These are phyloP conservation scores for Monilinia fructicola DNA, from an alignment of 2,329 filamentous ascomycete species.

Conservation along the genomic window DNA sequence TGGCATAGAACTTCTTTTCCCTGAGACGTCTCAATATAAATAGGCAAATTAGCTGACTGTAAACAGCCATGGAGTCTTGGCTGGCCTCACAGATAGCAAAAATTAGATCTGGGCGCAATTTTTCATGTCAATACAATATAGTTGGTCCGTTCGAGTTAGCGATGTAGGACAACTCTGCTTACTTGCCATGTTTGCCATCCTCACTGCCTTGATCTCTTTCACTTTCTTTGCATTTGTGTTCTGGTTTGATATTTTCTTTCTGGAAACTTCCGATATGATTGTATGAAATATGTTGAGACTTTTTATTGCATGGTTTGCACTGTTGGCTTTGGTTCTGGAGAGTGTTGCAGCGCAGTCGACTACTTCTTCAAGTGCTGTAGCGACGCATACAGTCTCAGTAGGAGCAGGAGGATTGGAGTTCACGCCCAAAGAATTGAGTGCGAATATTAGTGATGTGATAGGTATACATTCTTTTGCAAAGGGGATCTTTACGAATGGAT, in stretches of 20 bases:
- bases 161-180: slow-evolving; percentile 17
- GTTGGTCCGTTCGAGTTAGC: slow-evolving; percentile 12
- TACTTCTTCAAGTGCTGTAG: slow-evolving; percentile 1
- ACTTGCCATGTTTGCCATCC: neutral
- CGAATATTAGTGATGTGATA: slow-evolving; percentile 33
- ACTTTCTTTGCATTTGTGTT: slow-evolving; percentile 1
- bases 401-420: slow-evolving; percentile 28
- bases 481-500: neutral
- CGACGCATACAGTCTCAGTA: slow-evolving; percentile 20
- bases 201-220: neutral
- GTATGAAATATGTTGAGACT: slow-evolving; percentile 16
- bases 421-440: slow-evolving; percentile 29
- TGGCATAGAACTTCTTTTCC: neutral
- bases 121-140: slow-evolving; percentile 5
- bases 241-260: neutral
- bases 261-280: neutral
- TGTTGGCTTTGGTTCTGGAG: neutral
- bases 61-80: slow-evolving; percentile 15
- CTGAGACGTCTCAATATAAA: neutral
- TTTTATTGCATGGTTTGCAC: neutral
- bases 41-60: slow-evolving; percentile 10
- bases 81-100: neutral
- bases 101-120: neutral
- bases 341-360: slow-evolving; percentile 21
- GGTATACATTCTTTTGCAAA: slow-evolving; percentile 24